Conservation (phyloP, 345 rosid species). For the Geranium brycei region DNA sequence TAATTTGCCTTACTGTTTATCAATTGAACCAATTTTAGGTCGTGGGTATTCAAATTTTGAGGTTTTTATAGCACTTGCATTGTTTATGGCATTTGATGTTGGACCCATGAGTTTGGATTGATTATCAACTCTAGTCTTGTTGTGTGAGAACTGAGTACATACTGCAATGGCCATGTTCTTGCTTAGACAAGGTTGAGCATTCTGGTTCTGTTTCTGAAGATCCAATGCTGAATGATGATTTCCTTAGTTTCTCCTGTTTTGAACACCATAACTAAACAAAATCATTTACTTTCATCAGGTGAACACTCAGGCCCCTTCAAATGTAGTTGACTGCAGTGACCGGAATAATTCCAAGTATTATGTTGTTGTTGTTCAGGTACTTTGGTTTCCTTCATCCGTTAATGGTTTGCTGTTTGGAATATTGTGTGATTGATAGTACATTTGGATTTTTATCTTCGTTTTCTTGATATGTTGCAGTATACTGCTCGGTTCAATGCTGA, state of each 20-base stretch:
- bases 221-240: not conserved
- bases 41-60: not conserved
- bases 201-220: not conserved
- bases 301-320: slow-evolving; percentile 63
- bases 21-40: not conserved
- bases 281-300: slow-evolving; percentile 31
- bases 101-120: too few species aligned
- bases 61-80: not conserved
- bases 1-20: not conserved
- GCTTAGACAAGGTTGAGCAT: not conserved
- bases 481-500: slow-evolving; percentile 78
- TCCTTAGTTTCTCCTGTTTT: too few species aligned
- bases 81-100: not conserved
- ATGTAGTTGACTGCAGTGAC: slow-evolving; percentile 58
- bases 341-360: slow-evolving; percentile 71
- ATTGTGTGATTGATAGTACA: not conserved
- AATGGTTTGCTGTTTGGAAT: slow-evolving; percentile 2
- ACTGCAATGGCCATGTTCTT: not conserved
- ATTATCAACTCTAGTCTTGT: not conserved
- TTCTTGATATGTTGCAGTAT: slow-evolving; percentile 32
- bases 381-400: not conserved
- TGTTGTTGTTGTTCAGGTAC: slow-evolving; percentile 77
- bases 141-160: not conserved
- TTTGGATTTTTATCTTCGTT: slow-evolving; percentile 4
- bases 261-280: slow-evolving; percentile 4